Evolutionary conservation across 2,329 filamentous ascomycete species (phyloP), one percentile per base, ranked within the genome.

Genomic region (Orbilia brochopaga): DNA sequence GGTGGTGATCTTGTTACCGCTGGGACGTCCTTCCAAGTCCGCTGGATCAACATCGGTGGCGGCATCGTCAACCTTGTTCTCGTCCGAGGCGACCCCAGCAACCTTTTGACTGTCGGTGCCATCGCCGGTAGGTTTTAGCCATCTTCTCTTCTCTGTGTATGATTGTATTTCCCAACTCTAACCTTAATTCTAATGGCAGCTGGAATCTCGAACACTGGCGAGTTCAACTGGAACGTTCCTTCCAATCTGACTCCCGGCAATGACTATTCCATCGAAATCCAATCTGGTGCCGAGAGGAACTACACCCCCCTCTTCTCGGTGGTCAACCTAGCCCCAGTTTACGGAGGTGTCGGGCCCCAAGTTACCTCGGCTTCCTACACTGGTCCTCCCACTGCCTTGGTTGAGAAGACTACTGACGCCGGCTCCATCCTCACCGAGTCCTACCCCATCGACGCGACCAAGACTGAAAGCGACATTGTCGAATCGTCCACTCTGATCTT

Each of bases 231-330:
- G 76, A 66, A 67, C 32, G 66, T 74, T 27, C 63, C 75, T 15
- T 23, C 44, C 5, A 59, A 61, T 13, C 35, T 75, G 15, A 52
- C 57, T 1, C 53, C 65, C 37, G 74, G 66, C n/a, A 52, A 50
- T 11, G 74, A 75, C 61, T 76, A 76, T 40, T 54, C 74, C 13
- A 72, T 77, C 35, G 70, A 76, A 56, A 76, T 77, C 40, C 61
- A 74, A 15, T 73, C 62, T 40, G 72, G 67, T 24, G 50, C 44
- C 11, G 61, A 69, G 17, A 58, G 62, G 37, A 77, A 75, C 62
- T 77, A 74, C 56, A 76, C 75, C 13, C 76, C 76, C 13, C 51
- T 62, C 5, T 77, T 77, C 70, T 46, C 48, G 11, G 64, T 77
- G 13, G 52, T 74, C 21, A 32, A 32, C 8, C 64, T 69, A 5